Evolutionary conservation across 805 yeast genomes (phyloP), one percentile per base, ranked within the genome.

Genomic region (Hanseniaspora clermontiae): DNA sequence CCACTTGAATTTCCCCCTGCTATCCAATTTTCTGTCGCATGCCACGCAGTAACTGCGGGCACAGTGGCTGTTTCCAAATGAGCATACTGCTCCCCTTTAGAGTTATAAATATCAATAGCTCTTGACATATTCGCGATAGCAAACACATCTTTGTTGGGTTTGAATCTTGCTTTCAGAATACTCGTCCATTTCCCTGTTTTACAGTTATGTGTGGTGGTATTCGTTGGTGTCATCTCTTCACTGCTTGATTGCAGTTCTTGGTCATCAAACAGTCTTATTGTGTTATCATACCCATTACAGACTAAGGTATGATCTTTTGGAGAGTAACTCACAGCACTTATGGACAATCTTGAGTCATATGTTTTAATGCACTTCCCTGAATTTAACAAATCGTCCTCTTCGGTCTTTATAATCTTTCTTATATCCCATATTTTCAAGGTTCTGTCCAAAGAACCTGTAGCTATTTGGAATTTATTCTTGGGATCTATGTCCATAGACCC

Each of bases 181-280:
- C 95, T 83, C 0, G 93, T 96, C 98, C 98, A 91, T 61, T 96
- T 75, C 0, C 98, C 98, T 0, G 96, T 85, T 68, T 91, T 96
- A 70, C 98, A 93, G 64, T 93, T 93, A 66, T 93, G 98, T 57
- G 78, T 79, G 51, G 91, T 74, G 10, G 80, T 79, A 31, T 79
- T 75, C 32, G 75, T 65, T 0, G 96, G 95, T n/a, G 63, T 66
- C 37, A 88, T 62, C 8, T 46, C 51, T n/a, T 19, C 38, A 17
- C 9, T 15, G 27, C 32, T 32, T 17, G 32, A 42, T 12, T 11
- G 14, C 20, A 40, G 11, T 9, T 61, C 61, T 14, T 62, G 58
- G 12, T 66, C 48, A 61, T 81, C 80, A 67, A 90, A 88, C 4
- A 91, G 68, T 60, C 84, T 77, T 39, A 91, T 77, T 0, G 87